Evolutionary conservation across 306 rosid genomes (phyloP), one percentile per base, ranked within the genome.

Genomic region (Gleditsia sinensis): DNA sequence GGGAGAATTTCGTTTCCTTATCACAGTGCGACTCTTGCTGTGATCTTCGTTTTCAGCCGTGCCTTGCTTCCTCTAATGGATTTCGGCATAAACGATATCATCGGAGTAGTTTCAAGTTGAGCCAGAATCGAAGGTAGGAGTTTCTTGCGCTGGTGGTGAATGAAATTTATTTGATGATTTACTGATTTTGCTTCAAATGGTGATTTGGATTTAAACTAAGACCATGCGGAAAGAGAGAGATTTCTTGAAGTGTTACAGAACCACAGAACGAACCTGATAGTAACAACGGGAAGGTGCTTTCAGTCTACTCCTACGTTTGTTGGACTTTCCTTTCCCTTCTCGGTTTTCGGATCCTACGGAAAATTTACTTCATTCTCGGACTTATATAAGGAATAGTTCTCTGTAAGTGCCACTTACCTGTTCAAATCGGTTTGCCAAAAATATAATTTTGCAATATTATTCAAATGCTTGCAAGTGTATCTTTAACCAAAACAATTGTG

Each of bases 11-110:
- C 70, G 50, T 85, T 64, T 86, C 94, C 62, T 51, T 80, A 16
- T 90, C 85, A 39, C 88, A 69, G 57, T 86, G 88, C 73, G 81
- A 87, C 78, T 86, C 86, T 72, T 90, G 94, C 85, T 85, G 83
- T 21, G 78, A 86, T 76, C 75, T 90, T 72, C 91, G 87, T 42
- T 87, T 84, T 40, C 89, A 84, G 51, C 82, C 85, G 6, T 77
- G n/a, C 34, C 82, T 74, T 5, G 68, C 76, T 77, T 55, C 72
- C 50, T 76, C 83, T 6, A 34, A 32, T 42, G 76, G 71, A 36
- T 78, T 61, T 51, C 75, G 55, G 67, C 57, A 50, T 9, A 81
- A 83, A 17, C 84, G 75, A 33, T 25, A 63, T 75, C 83, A 48
- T 63, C 32, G 45, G 27, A 57, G 74, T 60, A 24, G 81, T 42